Base-by-base conservation (phyloP, 2,329 filamentous ascomycete species). In the Metarhizium rileyi region DNA sequence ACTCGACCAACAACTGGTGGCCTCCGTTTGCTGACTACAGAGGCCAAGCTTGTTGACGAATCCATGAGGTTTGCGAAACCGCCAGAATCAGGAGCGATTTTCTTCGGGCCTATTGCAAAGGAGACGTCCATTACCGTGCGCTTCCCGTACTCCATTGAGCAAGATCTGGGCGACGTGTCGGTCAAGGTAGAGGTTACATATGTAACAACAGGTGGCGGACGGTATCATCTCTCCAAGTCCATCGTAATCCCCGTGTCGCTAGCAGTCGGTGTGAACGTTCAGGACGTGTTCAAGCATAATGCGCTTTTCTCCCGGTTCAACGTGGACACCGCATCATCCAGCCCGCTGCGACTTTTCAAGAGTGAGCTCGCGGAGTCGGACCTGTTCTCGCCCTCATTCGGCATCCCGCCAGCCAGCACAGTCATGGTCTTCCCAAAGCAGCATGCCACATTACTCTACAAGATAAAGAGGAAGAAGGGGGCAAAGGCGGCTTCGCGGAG, bases 221-320 rank as follows among this genome's bases (percentile, higher is more conserved):
- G 59, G 9, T 68, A 61, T 48, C 58, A 54, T 45, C 59, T 69
- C 46, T 64, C 66, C 36, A 70, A 68, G 45, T 58, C 60, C 3
- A 87, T 88, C 55, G 78, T 75, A 3, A 74, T 94, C 20, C 77
- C 83, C 3, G 84, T 93, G 2, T 78, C 86, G 1, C 73, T 98
- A 4, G 87, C 89, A 0, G 75, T 98, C 3, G 90, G 91, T 3
- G 93, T 98, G 54, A 97, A 97, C 56, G 93, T 98, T 5, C 90
- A 97, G 60, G 93, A 98, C 58, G 81, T 94, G 26, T 97, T 97
- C 72, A 95, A 95, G 63, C 81, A 88, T 54, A 71, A 82, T 7
- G 76, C 81, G 0, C 74, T 97, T 0, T 93, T 93, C 61, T 96
- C 90, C 0, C 84, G 85, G 9, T 98, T 98, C 64, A 95, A 87